phyloP scores from a whole-genome alignment of 371 early-diverging fungal genomes.

The Zopfochytrium polystomum region DNA sequence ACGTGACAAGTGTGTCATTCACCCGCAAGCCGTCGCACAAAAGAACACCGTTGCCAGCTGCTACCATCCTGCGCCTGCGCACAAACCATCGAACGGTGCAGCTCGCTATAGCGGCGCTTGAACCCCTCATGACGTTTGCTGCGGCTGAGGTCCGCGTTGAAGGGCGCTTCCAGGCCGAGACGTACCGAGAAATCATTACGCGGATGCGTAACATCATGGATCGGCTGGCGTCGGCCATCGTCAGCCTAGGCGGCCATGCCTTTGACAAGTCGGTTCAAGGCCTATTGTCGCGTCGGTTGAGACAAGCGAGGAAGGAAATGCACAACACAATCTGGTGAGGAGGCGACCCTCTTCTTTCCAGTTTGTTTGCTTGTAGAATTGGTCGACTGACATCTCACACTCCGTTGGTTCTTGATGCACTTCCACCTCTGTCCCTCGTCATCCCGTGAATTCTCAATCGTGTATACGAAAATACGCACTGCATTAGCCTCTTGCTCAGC shows the following conservation, averaged over 20 bases:
- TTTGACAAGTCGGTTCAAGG: conserved; percentile 7
- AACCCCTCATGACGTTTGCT: conserved; percentile 22
- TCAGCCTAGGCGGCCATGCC: conserved; percentile 9
- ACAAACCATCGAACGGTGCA: conserved; percentile 8
- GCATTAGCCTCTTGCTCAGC: conserved; percentile 14
- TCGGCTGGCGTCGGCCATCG: conserved; percentile 10
- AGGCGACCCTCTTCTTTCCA: background rate
- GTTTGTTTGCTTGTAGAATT: background rate
- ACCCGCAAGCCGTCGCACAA: conserved; percentile 1
- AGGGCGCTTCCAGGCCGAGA: conserved; percentile 11
- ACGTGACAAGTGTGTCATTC: conserved; percentile 9
- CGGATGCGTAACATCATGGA: conserved; percentile 12
- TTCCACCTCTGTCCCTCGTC: too few relatives aligned
- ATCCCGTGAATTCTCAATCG: too few relatives aligned
- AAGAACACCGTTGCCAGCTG: background rate
- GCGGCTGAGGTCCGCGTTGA: conserved; percentile 23
- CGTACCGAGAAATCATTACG: conserved; percentile 16
- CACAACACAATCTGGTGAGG: conserved; percentile 17
- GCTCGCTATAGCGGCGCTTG: conserved; percentile 6
- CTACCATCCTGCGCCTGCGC: background rate
- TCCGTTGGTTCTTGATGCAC: background rate
- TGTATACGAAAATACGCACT: too few relatives aligned
- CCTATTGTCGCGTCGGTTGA: conserved; percentile 1
- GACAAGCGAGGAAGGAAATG: conserved; percentile 9
- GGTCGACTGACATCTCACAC: background rate